phyloP scores from a whole-genome alignment of 371 early-diverging fungal species.

The Syncephalis plumigaleata region DNA sequence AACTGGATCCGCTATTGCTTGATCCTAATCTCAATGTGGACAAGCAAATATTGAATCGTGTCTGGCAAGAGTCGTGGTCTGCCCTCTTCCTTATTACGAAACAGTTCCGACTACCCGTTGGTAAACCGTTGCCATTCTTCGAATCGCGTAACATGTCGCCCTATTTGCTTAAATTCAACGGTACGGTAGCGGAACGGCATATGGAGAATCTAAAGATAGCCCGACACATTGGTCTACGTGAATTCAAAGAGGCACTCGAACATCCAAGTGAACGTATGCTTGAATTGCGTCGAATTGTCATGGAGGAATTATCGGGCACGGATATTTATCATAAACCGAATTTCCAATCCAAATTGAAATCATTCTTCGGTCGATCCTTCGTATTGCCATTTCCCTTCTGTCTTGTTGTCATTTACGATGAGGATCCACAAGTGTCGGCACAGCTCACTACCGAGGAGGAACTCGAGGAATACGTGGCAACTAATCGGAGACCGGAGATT shows the following conservation, averaged over 20 bases:
- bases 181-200: constrained; percentile 36
- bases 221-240: constrained; percentile 22
- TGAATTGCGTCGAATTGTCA: constrained; percentile 13
- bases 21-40: constrained; percentile 14
- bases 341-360: constrained; percentile 18
- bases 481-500: constrained; percentile 23
- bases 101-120: constrained; percentile 25
- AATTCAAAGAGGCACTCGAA: constrained; percentile 19
- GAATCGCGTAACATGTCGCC: constrained; percentile 27
- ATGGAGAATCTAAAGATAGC: constrained; percentile 36
- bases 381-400: constrained; percentile 38
- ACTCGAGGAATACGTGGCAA: constrained; percentile 21
- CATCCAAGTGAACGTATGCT: constrained; percentile 12
- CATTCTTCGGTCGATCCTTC: constrained; percentile 35
- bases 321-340: constrained; percentile 41
- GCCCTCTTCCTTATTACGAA: constrained; percentile 28
- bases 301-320: constrained; percentile 24
- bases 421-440: constrained; percentile 22
- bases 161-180: constrained; percentile 31
- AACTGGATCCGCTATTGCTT: constrained; percentile 16
- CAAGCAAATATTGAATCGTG: constrained; percentile 17
- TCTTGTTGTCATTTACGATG: constrained; percentile 38
- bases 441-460: constrained; percentile 22
- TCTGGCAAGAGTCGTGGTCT: constrained; percentile 49
- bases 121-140: constrained; percentile 20